phyloP scores from a whole-genome alignment of 192 early-diverging fungal genomes.

The Backusella parvicylindrica region DNA sequence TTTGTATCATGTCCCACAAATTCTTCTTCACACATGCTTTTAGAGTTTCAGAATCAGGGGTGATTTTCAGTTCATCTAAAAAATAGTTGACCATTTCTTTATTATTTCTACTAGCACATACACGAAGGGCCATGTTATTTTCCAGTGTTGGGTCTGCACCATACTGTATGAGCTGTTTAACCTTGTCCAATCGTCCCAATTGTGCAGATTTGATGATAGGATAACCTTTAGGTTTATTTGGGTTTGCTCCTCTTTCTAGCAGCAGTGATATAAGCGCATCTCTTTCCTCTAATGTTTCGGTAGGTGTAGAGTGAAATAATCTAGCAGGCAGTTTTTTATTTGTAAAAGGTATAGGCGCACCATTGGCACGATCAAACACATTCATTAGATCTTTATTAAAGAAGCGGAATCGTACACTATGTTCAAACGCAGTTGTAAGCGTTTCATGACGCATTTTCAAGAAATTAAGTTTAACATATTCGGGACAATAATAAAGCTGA shows the following conservation, averaged over 20 bases:
- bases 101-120: conserved; percentile 25
- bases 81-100: conserved; percentile 31
- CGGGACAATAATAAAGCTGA: conserved; percentile 7
- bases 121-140: conserved; percentile 33
- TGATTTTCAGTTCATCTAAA: conserved; percentile 31
- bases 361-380: conserved; percentile 6
- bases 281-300: neutral
- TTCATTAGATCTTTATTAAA: conserved; percentile 14
- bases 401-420: conserved; percentile 18
- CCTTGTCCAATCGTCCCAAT: conserved; percentile 25
- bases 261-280: conserved; percentile 20
- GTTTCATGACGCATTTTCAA: conserved; percentile 10
- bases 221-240: conserved; percentile 34
- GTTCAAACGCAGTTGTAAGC: neutral
- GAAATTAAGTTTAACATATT: conserved; percentile 20
- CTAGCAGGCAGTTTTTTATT: conserved; percentile 27
- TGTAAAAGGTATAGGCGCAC: neutral
- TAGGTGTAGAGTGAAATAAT: conserved; percentile 14
- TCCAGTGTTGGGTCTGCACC: conserved; percentile 27
- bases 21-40: conserved; percentile 29
- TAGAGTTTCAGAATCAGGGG: conserved; percentile 30
- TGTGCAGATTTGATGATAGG: conserved; percentile 40
- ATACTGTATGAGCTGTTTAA: conserved; percentile 26
- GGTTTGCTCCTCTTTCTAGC: conserved; percentile 33
- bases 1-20: conserved; percentile 30